These are phyloP conservation scores for Cairneyella variabilis DNA, from an alignment of 495 filamentous ascomycete genomes.

Conservation along the genomic window DNA sequence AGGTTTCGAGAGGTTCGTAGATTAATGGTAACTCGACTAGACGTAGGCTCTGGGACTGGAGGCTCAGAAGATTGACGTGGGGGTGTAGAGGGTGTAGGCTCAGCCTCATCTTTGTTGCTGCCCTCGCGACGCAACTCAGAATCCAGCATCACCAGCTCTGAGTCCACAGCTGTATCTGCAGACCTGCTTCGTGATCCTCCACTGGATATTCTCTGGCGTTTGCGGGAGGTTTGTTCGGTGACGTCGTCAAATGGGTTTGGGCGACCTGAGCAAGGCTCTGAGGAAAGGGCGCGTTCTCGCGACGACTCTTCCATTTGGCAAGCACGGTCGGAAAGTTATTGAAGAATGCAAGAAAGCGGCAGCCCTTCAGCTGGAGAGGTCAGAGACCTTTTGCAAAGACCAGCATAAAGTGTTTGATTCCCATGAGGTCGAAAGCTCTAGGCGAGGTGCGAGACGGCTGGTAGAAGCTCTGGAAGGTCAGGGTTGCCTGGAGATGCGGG, in stretches of 20 bases:
- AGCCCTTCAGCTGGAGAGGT: conserved; percentile 20
- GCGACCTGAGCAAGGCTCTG: conserved; percentile 55
- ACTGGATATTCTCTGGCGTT: conserved; percentile 37
- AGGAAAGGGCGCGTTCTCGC: conserved; percentile 54
- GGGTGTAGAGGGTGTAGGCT: conserved; percentile 25
- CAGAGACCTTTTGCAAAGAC: conserved; percentile 8
- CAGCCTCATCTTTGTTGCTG: conserved; percentile 36
- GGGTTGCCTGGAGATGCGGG: neutral
- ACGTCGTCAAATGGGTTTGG: conserved; percentile 52
- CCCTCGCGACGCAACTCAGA: conserved; percentile 36
- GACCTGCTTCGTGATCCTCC: conserved; percentile 25
- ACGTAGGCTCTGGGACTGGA: conserved; percentile 18
- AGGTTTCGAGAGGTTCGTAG: conserved; percentile 39
- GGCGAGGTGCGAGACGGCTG: neutral
- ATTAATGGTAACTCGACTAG: conserved; percentile 50
- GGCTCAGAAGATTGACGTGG: conserved; percentile 11
- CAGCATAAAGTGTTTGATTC: neutral
- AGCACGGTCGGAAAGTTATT: conserved; percentile 4
- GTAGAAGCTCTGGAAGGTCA: neutral
- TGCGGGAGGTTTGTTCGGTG: conserved; percentile 45
- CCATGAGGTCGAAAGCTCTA: conserved; percentile 1
- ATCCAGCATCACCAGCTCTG: conserved; percentile 30
- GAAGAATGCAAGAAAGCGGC: conserved; percentile 2
- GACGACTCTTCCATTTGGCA: conserved; percentile 50
- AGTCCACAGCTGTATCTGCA: conserved; percentile 18